A percentile compares a stretch with the other conserved stretches of the same genome.
Conservation (phyloP, 2,329 filamentous ascomycete species). For the Sarocladium brachiariae region DNA sequence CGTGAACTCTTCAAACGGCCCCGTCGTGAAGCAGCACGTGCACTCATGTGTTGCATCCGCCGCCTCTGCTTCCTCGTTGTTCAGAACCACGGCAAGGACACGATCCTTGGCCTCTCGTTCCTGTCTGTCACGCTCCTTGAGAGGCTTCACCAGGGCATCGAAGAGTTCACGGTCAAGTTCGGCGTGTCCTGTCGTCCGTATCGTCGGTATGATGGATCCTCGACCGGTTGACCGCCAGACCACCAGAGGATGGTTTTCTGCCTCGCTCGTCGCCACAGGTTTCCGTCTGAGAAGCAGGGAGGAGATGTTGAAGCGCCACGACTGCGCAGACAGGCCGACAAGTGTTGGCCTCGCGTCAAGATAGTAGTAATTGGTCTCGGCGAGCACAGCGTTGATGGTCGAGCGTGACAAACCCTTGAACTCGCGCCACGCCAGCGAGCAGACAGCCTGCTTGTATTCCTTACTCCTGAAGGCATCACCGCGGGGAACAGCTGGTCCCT, state of each 20-base stretch:
- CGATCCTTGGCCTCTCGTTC: slow-evolving; percentile 45
- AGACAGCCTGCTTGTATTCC: slow-evolving; percentile 63
- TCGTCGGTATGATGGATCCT: slow-evolving; percentile 49
- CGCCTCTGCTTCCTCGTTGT: slow-evolving; percentile 52
- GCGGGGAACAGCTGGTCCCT: slow-evolving; percentile 34
- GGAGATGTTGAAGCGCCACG: slow-evolving; percentile 70
- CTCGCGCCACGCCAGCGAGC: slow-evolving; percentile 62
- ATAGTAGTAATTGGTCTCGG: slow-evolving; percentile 75
- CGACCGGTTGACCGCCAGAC: slow-evolving; percentile 52
- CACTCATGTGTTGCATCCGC: slow-evolving; percentile 59
- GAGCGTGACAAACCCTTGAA: slow-evolving; percentile 69
- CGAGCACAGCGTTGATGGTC: slow-evolving; percentile 70
- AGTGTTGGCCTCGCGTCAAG: slow-evolving; percentile 64
- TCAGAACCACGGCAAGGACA: slow-evolving; percentile 44
- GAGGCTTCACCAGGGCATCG: slow-evolving; percentile 46
- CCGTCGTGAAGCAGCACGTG: slow-evolving; percentile 68
- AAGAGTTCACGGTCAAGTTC: slow-evolving; percentile 59
- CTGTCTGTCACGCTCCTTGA: slow-evolving; percentile 36
- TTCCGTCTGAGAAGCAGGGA: slow-evolving; percentile 64
- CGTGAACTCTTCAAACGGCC: slow-evolving; percentile 66
- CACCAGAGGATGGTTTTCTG: slow-evolving; percentile 56
- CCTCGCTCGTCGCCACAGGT: slow-evolving; percentile 42
- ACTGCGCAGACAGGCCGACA: slow-evolving; percentile 60
- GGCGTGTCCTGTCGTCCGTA: slow-evolving; percentile 59
- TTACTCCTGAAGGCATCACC: slow-evolving; percentile 62